A percentile compares a stretch with the other conserved stretches of the same genome.
These are phyloP conservation scores for Entomortierella chlamydospora DNA, from an alignment of 192 early-diverging fungal genomes.

Conservation along the genomic window DNA sequence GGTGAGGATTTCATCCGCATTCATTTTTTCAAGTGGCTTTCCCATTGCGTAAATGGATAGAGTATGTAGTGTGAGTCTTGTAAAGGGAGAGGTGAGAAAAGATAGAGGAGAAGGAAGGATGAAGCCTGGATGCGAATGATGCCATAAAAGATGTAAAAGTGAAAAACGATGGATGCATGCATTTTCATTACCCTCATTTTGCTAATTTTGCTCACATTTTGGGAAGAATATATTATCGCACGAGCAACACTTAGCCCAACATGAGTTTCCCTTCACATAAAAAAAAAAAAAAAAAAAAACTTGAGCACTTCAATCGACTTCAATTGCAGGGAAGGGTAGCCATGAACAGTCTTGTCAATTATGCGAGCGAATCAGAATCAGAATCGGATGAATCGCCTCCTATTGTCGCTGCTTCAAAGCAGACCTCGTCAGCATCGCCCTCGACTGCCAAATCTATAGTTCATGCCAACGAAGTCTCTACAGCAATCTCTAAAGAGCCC, in stretches of 20 bases:
- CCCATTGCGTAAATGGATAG: no score
- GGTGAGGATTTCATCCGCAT: slow-evolving; percentile 64
- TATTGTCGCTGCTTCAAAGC: background rate
- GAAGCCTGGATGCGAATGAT: background rate
- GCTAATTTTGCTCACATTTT: no score
- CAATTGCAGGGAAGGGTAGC: background rate
- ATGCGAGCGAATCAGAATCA: slow-evolving; percentile 41
- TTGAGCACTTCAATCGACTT: background rate
- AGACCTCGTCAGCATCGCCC: background rate
- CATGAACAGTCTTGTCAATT: slow-evolving; percentile 42
- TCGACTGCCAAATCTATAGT: background rate
- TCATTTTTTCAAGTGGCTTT: slow-evolving; percentile 60
- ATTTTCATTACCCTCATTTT: no score
- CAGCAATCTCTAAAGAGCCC: background rate
- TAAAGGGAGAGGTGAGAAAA: background rate
- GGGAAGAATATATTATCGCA: no score
- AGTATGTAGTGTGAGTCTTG: background rate
- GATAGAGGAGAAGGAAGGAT: background rate
- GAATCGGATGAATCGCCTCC: slow-evolving; percentile 7
- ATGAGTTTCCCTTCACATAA: no score
- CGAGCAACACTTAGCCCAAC: no score
- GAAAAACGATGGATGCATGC: background rate
- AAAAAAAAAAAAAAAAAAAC: no score
- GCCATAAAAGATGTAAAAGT: no score
- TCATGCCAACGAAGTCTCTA: background rate